Evolutionary conservation across 2,329 filamentous ascomycete species (phyloP).

Genomic region (Diplodia sapinea): DNA sequence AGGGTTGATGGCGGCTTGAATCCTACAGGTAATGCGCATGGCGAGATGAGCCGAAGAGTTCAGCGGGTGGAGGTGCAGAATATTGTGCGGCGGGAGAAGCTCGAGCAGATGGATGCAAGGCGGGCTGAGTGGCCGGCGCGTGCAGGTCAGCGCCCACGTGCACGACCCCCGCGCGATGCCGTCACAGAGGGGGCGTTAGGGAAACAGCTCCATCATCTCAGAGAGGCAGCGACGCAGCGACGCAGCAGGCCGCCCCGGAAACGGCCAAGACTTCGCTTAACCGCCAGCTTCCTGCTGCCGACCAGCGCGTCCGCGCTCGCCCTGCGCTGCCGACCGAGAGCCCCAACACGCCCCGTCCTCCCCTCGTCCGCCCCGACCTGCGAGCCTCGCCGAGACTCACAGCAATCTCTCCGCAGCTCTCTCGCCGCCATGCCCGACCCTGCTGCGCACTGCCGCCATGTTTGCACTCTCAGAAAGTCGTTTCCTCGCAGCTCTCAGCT

Average conservation of each 20-base stretch:
- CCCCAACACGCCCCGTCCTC: slow-evolving; percentile 7
- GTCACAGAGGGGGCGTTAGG: slow-evolving; percentile 9
- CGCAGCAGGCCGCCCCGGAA: not conserved
- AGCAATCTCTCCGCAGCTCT: slow-evolving; percentile 5
- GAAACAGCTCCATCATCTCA: not conserved
- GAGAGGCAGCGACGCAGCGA: not conserved
- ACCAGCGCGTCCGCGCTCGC: slow-evolving; percentile 16
- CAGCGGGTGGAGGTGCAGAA: not conserved
- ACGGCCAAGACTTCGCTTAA: slow-evolving; percentile 23
- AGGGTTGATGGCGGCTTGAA: not conserved
- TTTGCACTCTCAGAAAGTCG: not conserved
- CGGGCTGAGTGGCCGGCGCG: not conserved
- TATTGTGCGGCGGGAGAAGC: not conserved
- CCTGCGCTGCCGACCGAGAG: slow-evolving; percentile 23
- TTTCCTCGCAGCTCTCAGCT: slow-evolving; percentile 3
- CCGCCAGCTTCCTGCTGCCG: slow-evolving; percentile 19
- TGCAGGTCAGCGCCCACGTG: slow-evolving; percentile 9
- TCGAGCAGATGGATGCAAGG: not conserved
- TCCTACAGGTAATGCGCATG: not conserved
- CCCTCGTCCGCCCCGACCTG: not conserved
- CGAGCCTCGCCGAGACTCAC: slow-evolving; percentile 19
- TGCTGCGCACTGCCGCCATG: slow-evolving; percentile 10
- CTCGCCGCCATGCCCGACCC: not conserved
- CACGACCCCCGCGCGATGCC: slow-evolving; percentile 24
- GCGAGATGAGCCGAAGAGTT: not conserved